Evolutionary conservation across 176 grass and related monocot species (phyloP).

Genomic region (bread wheat (Triticum aestivum)): IWGSC_CS_RefSeq_v2.1 NC_057796.1:309609757-309610256

Average conservation of each 20-base stretch:
- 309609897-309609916: background rate
- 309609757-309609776: background rate
- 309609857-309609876: too few species aligned
- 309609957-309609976: too few species aligned
- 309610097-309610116: background rate
- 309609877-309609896: background rate
- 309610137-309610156: background rate
- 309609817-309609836: background rate
- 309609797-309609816: background rate
- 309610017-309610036: too few species aligned
- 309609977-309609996: too few species aligned
- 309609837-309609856: too few species aligned
- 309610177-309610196: background rate
- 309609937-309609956: too few species aligned
- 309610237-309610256: background rate
- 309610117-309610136: too few species aligned
- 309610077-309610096: background rate
- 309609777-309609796: background rate
- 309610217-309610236: background rate
- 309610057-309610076: too few species aligned
- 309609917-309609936: too few species aligned
- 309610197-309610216: too few species aligned
- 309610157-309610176: background rate
- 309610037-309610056: too few species aligned
- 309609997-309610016: too few species aligned